Evolutionary conservation across 208 protist genomes (phyloP), one percentile per base, ranked within the genome.

Genomic region (Acanthamoeba castellanii): DNA sequence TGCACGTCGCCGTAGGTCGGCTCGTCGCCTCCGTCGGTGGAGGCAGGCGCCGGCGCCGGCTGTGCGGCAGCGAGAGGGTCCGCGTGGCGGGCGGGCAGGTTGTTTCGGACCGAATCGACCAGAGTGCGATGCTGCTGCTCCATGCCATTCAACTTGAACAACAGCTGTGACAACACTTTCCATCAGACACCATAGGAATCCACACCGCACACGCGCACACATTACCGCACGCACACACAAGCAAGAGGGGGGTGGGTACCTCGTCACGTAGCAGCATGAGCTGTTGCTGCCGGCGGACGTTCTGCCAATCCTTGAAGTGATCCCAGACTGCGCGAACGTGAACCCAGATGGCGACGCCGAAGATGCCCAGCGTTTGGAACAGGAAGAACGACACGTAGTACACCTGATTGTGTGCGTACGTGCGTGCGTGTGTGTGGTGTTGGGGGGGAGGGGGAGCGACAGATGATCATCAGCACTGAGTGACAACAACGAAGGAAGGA

Each of bases 351-450:
- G 14, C 76, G 2, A 85, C 34, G 9, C 37, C 76, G 42, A 85
- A 85, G 34, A 85, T 25, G 47, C 76, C 42, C 45, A 85, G 76
- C 22, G 76, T 85, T 30, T 85, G 76, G 45, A 85, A 57, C 42
- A 85, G 76, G 76, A 85, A 85, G 76, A 85, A 85, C 16, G 76
- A 85, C 22, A 85, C 18, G 30, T 85, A 85, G 47, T 59, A 85
- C 3, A 82, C 72, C 50, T 55, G 50, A 0, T 18, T 18, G 13
- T 6, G 13, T 18, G 13, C 50, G 50, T 55, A n/a, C n/a, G n/a
- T n/a, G n/a, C n/a, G 25, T 82, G 37, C 27, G n/a, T 82, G 32
- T n/a, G 25, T 27, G 20, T 4, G 20, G 59, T 2, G n/a, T 42
- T 27, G n/a, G 32, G 1, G 2, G n/a, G 13, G 30, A 13, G 70